Percentiles rank a stretch among this genome's conserved stretches.
Evolutionary conservation across 148 eudicot species (phyloP).

Genomic region (Drosera capensis): DNA sequence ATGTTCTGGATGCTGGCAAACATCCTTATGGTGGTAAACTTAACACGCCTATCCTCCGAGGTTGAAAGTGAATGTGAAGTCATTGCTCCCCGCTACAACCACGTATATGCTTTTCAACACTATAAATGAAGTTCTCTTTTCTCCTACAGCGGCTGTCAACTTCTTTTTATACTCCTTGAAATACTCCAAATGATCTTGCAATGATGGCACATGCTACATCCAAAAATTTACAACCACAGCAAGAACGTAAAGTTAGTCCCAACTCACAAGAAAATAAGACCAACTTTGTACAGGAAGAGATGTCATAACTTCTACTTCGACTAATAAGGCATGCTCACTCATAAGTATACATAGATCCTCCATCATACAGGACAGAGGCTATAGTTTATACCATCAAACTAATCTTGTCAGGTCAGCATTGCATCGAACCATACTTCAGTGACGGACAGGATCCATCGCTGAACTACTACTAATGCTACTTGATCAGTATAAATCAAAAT

Average conservation of each 20-base stretch:
- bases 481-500: too few relatives aligned
- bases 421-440: too few relatives aligned
- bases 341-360: background rate
- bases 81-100: background rate
- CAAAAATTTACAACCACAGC: background rate
- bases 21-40: constrained; percentile 26
- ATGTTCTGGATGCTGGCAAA: constrained; percentile 42
- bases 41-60: background rate
- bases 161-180: background rate
- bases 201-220: background rate
- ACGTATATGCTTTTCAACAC: background rate
- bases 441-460: too few relatives aligned
- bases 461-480: too few relatives aligned
- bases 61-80: background rate
- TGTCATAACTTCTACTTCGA: too few relatives aligned
- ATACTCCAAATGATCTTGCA: background rate
- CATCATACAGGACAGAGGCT: too few relatives aligned
- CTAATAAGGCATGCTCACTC: too few relatives aligned
- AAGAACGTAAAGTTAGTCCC: background rate
- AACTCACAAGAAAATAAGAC: background rate
- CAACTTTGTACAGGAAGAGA: background rate
- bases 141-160: background rate
- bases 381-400: too few relatives aligned
- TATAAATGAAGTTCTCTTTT: background rate
- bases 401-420: too few relatives aligned